A percentile compares a stretch with the other conserved stretches of the same genome.
Evolutionary conservation across 257 asterid species (phyloP).

Genomic region (Oldenlandia corymbosa): DNA sequence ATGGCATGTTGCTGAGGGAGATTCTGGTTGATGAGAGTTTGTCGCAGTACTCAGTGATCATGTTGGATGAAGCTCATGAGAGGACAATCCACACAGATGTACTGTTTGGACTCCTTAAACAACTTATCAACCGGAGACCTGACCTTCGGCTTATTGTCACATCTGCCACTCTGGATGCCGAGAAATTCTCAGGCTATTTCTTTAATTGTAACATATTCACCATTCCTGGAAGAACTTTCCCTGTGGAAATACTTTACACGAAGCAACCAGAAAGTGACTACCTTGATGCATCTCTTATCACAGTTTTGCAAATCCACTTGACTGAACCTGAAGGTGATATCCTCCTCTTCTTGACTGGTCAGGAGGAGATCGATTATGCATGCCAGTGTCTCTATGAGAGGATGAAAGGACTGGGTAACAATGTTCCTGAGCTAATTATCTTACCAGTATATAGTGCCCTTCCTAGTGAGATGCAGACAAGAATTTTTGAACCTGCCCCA

Average conservation of each 20-base stretch:
- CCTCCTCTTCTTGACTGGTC: slow-evolving; percentile 90
- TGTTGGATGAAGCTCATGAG: slow-evolving; percentile 97
- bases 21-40: slow-evolving; percentile 73
- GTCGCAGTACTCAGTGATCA: slow-evolving; percentile 80
- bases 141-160: slow-evolving; percentile 93
- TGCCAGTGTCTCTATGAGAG: slow-evolving; percentile 92
- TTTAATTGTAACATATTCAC: slow-evolving; percentile 93
- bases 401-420: slow-evolving; percentile 82
- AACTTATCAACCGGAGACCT: slow-evolving; percentile 67
- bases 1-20: slow-evolving; percentile 97
- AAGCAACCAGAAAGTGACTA: slow-evolving; percentile 98
- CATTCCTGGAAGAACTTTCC: slow-evolving; percentile 92
- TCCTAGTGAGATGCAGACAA: slow-evolving; percentile 96
- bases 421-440: slow-evolving; percentile 84
- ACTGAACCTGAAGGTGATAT: slow-evolving; percentile 97
- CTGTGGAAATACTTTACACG: slow-evolving; percentile 83
- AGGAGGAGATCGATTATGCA: slow-evolving; percentile 95
- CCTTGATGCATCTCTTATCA: slow-evolving; percentile 78
- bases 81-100: slow-evolving; percentile 87
- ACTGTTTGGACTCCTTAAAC: slow-evolving; percentile 73
- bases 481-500: slow-evolving; percentile 96
- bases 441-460: slow-evolving; percentile 91
- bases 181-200: slow-evolving; percentile 87
- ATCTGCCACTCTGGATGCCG: slow-evolving; percentile 92
- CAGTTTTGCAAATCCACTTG: slow-evolving; percentile 89